These are phyloP conservation scores for Protomyces arabidopsidicola DNA, from an alignment of 1,139 yeast species.

Conservation along the genomic window DNA sequence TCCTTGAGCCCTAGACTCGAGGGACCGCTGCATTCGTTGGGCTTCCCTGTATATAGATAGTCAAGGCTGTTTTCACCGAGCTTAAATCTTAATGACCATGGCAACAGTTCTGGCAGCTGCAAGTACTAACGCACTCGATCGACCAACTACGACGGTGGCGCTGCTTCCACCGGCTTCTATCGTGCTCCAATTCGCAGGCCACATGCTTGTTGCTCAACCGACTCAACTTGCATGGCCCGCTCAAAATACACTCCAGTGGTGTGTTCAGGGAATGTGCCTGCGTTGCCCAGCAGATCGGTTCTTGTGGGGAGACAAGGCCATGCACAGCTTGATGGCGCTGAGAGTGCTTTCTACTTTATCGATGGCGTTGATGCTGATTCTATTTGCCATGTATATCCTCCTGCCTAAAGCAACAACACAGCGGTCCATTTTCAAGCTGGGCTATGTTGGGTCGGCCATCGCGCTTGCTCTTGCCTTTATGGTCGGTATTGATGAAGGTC, in stretches of 20 bases:
- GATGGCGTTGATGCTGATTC: background rate
- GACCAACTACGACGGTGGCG: too few species aligned
- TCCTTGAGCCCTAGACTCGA: too few species aligned
- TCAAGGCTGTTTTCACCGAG: too few species aligned
- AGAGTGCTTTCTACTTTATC: background rate
- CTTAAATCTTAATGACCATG: too few species aligned
- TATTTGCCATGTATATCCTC: background rate
- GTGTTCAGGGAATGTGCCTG: background rate
- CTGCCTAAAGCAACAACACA: background rate
- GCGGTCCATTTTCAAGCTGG: background rate
- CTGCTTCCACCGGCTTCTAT: background rate
- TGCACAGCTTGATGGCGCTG: background rate
- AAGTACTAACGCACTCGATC: too few species aligned
- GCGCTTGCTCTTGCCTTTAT: constrained; percentile 5
- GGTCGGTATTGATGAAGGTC: background rate
- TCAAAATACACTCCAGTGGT: background rate
- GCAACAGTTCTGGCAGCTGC: too few species aligned
- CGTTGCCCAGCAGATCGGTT: background rate
- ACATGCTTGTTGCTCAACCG: background rate
- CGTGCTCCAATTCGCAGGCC: background rate
- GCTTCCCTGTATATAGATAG: too few species aligned
- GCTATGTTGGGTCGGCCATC: constrained; percentile 4
- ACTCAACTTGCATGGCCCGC: background rate
- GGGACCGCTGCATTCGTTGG: too few species aligned
- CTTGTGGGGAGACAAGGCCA: background rate